Conservation (phyloP, 1,284 basidiomycete species). For the Cerioporus squamosus region DNA sequence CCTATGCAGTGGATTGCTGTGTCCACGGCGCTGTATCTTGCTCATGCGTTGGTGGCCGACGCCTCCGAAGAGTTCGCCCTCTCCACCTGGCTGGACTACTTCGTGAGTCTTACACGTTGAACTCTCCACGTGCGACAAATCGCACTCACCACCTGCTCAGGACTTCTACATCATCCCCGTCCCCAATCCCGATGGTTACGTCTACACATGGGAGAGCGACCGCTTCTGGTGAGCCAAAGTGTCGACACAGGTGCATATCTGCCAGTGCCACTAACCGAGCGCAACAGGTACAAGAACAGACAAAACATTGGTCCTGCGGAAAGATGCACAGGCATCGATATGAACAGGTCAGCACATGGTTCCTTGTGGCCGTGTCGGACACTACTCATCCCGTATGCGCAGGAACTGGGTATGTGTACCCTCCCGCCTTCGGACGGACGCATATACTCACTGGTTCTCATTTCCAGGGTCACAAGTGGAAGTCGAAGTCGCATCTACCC, state of each 20-base stretch:
- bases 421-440: background rate
- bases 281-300: constrained; percentile 74
- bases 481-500: constrained; percentile 39
- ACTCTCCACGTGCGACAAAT: background rate
- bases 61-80: constrained; percentile 51
- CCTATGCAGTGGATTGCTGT: constrained; percentile 76
- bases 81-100: constrained; percentile 54
- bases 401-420: constrained; percentile 35
- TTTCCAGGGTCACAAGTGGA: constrained; percentile 66
- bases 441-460: background rate
- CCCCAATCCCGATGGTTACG: constrained; percentile 87
- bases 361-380: background rate
- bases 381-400: background rate
- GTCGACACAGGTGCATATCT: background rate
- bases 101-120: constrained; percentile 41
- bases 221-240: constrained; percentile 63
- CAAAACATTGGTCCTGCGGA: constrained; percentile 55
- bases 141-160: constrained; percentile 33
- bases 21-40: constrained; percentile 73
- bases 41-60: constrained; percentile 68
- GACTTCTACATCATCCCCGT: constrained; percentile 80
- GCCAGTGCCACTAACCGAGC: background rate
- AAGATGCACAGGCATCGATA: constrained; percentile 75
- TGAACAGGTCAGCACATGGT: constrained; percentile 59
- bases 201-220: constrained; percentile 58